Evolutionary conservation across 192 early-diverging fungal species (phyloP).

Genomic region (Chytriomyces hyalinus): DNA sequence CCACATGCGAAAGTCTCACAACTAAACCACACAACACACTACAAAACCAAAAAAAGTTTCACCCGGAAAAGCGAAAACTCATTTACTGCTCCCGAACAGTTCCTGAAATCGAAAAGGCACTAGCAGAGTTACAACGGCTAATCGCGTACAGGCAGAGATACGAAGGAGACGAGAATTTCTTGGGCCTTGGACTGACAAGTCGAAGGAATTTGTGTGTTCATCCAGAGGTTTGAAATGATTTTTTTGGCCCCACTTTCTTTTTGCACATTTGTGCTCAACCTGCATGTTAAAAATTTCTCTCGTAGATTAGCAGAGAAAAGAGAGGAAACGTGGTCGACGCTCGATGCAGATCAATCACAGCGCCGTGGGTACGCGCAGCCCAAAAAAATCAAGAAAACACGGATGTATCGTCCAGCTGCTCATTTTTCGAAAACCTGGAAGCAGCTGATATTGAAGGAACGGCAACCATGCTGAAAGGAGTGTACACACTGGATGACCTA

Average conservation of each 20-base stretch:
- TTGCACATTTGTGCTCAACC: neutral
- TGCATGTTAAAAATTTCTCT: neutral
- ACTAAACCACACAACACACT: neutral
- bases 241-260: neutral
- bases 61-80: constrained; percentile 91
- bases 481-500: constrained; percentile 97
- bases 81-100: constrained; percentile 99
- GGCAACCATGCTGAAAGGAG: constrained; percentile 78
- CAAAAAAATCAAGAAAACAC: constrained; percentile 45
- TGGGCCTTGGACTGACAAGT: constrained; percentile 91
- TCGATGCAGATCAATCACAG: constrained; percentile 88
- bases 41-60: constrained; percentile 60
- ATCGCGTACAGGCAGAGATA: constrained; percentile 79
- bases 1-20: neutral
- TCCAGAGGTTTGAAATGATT: constrained; percentile 55
- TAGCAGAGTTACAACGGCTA: constrained; percentile 92
- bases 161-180: constrained; percentile 76
- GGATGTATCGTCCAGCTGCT: constrained; percentile 66
- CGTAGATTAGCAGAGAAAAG: constrained; percentile 81
- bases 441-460: constrained; percentile 54
- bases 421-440: constrained; percentile 83
- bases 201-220: constrained; percentile 96
- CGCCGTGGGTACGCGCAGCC: constrained; percentile 88
- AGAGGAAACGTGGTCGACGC: constrained; percentile 87
- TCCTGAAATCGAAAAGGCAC: constrained; percentile 98